Conservation (phyloP, 148 eudicot genomes). For the Chenopodium album region DNA sequence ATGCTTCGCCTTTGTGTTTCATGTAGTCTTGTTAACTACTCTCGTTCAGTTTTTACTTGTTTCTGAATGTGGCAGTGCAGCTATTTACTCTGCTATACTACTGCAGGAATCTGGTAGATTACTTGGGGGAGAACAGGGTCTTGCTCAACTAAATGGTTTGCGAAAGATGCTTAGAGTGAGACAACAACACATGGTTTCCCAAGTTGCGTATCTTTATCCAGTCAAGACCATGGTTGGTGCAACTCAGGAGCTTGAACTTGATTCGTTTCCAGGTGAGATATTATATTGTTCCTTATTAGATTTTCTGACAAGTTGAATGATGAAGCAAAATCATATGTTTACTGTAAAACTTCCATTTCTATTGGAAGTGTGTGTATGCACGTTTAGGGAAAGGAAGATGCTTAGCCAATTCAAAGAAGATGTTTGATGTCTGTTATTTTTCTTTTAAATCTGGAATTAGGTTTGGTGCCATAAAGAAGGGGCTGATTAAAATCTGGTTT, state of each 20-base stretch:
- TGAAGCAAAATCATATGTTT: not conserved
- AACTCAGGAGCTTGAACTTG: slow-evolving; percentile 88
- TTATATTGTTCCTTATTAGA: not conserved
- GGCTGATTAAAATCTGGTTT: not conserved
- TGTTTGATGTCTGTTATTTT: too few species aligned
- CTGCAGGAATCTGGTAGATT: slow-evolving; percentile 64
- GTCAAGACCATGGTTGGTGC: slow-evolving; percentile 71
- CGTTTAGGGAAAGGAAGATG: too few species aligned
- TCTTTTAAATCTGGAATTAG: too few species aligned
- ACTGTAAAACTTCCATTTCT: not conserved
- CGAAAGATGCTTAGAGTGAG: slow-evolving; percentile 73
- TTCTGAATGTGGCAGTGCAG: not conserved
- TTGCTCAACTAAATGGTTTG: slow-evolving; percentile 45
- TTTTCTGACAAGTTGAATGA: not conserved
- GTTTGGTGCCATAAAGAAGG: not conserved
- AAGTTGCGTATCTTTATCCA: slow-evolving; percentile 86
- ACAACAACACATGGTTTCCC: slow-evolving; percentile 84
- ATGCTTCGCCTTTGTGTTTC: too few species aligned
- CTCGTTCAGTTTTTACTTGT: not conserved
- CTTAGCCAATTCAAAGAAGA: too few species aligned
- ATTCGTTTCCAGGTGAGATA: slow-evolving; percentile 58
- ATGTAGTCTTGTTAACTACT: not conserved
- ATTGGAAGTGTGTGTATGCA: not conserved
- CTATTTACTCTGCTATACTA: slow-evolving; percentile 21
- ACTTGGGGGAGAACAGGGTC: slow-evolving; percentile 78